A percentile compares a stretch with the other conserved stretches of the same genome.
These are phyloP conservation scores for Ascochyta pisi DNA, from an alignment of 2,329 filamentous ascomycete genomes.

Conservation along the genomic window DNA sequence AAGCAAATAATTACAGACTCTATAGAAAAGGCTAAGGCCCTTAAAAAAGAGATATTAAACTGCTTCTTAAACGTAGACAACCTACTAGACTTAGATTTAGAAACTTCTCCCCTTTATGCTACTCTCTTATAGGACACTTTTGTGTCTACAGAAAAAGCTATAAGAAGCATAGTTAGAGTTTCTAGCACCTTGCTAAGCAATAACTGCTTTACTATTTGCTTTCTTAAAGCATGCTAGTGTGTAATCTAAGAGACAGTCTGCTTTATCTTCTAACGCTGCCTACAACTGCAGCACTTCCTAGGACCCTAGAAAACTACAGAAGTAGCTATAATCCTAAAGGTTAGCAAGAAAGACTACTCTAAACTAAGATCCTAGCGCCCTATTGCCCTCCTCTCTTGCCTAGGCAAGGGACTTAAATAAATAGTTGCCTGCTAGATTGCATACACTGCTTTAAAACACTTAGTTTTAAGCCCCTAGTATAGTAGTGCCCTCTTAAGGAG, in stretches of 20 bases:
- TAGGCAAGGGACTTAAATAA: constrained; percentile 14
- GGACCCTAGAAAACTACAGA: background rate
- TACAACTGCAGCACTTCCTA: background rate
- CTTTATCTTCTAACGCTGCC: background rate
- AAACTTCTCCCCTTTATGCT: too few species aligned
- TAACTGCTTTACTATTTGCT: background rate
- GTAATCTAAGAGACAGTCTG: background rate
- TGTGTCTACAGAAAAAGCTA: background rate
- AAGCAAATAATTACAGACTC: too few species aligned
- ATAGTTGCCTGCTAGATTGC: constrained; percentile 8
- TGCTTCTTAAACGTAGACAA: too few species aligned
- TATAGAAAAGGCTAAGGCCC: too few species aligned
- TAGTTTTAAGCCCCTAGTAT: constrained; percentile 11
- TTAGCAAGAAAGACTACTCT: constrained; percentile 6
- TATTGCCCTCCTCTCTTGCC: constrained; percentile 13
- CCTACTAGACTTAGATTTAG: too few species aligned
- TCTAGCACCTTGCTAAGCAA: background rate
- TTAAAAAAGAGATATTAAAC: too few species aligned
- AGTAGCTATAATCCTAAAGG: background rate
- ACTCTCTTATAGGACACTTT: too few species aligned
- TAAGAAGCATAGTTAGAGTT: background rate
- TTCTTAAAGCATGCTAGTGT: background rate
- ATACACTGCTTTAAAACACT: constrained; percentile 1
- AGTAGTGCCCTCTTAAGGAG: constrained; percentile 8
- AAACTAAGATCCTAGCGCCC: too few species aligned